A percentile compares a stretch with the other conserved stretches of the same genome.
Conservation (phyloP, 257 asterid genomes). For the Nyctanthes arbortristis region DNA sequence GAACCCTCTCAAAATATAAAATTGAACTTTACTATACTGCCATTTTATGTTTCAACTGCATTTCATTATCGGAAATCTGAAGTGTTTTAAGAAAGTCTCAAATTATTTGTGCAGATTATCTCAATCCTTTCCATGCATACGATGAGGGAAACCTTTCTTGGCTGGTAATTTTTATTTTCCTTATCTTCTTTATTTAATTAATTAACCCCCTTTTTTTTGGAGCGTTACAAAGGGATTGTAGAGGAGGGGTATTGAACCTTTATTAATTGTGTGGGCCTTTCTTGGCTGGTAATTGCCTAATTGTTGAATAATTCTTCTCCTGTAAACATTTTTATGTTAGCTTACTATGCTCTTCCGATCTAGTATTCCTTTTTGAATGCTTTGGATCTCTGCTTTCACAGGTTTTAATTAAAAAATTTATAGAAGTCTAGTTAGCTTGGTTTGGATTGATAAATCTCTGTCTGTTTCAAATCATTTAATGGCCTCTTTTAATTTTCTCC, state of each 20-base stretch:
- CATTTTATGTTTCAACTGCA: background rate
- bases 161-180: conserved; percentile 62
- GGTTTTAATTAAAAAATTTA: conserved; percentile 1
- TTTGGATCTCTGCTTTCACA: background rate
- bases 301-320: background rate
- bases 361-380: conserved; percentile 6
- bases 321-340: background rate
- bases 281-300: no score
- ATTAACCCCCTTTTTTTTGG: no score
- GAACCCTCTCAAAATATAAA: background rate
- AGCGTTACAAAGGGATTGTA: no score
- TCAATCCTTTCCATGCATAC: conserved; percentile 89
- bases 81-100: background rate
- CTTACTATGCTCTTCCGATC: conserved; percentile 3
- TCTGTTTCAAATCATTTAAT: background rate
- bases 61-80: conserved; percentile 12
- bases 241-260: no score
- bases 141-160: conserved; percentile 97
- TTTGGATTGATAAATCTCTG: background rate
- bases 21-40: conserved; percentile 43
- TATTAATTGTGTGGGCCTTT: no score
- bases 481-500: background rate
- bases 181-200: no score
- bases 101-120: conserved; percentile 70
- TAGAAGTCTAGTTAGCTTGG: background rate